Percentiles rank a stretch among this genome's conserved stretches.
Evolutionary conservation across 2,329 filamentous ascomycete genomes (phyloP).

Genomic region (Fusarium annulatum): DNA sequence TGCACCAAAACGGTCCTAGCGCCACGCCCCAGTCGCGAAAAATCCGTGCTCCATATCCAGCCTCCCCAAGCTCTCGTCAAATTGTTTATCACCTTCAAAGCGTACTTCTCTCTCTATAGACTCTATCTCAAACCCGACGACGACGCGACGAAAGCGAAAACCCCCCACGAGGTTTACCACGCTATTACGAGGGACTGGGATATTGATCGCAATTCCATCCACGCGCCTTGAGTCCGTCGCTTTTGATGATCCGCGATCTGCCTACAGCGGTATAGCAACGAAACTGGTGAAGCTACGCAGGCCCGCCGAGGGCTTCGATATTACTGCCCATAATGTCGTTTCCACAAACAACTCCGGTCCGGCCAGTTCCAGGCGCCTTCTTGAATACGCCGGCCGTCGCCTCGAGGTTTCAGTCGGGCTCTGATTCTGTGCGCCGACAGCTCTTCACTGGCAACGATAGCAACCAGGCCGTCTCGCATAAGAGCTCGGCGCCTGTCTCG

Average conservation of each 20-base stretch:
- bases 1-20: slow-evolving; percentile 51
- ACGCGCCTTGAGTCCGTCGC: slow-evolving; percentile 35
- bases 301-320: slow-evolving; percentile 45
- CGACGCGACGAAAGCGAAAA: slow-evolving; percentile 37
- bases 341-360: slow-evolving; percentile 71
- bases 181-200: slow-evolving; percentile 30
- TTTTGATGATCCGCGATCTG: slow-evolving; percentile 47
- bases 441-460: slow-evolving; percentile 57
- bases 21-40: slow-evolving; percentile 50
- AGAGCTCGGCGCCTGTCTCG: slow-evolving; percentile 32
- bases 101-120: slow-evolving; percentile 35
- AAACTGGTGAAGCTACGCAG: slow-evolving; percentile 47
- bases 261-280: slow-evolving; percentile 38
- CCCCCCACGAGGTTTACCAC: slow-evolving; percentile 12
- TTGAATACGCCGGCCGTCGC: slow-evolving; percentile 76
- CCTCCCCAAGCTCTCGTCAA: slow-evolving; percentile 49
- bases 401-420: slow-evolving; percentile 57
- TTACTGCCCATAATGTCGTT: slow-evolving; percentile 62
- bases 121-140: slow-evolving; percentile 33
- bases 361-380: slow-evolving; percentile 80
- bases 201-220: slow-evolving; percentile 18
- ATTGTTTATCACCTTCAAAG: slow-evolving; percentile 45
- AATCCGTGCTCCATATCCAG: slow-evolving; percentile 51
- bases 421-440: slow-evolving; percentile 63
- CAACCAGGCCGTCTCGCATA: slow-evolving; percentile 33